Evolutionary conservation across 352 stramenopile species (phyloP), one percentile per base, ranked within the genome.

Genomic region (Globisporangium echinulatum): DNA sequence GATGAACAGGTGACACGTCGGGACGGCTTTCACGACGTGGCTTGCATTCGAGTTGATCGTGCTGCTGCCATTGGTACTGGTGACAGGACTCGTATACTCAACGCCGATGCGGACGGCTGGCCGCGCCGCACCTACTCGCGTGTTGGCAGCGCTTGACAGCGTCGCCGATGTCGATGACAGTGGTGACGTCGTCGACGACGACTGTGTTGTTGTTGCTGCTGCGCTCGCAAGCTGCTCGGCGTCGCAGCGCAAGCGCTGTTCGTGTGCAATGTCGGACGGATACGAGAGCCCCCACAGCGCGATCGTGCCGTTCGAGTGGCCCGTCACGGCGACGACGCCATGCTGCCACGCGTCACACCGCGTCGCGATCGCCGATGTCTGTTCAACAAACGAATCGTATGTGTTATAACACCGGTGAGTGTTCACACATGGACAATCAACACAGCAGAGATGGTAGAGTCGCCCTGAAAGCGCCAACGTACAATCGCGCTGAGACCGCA

Each of bases 301-400:
- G 48, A 92, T 88, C 10, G 80, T 85, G 25, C 83, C 83, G 48
- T 90, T 90, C 4, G 65, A 62, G 65, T 92, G 83, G 0, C 83
- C 83, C 7, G 80, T 92, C 11, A 85, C 72, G 0, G 72, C 74
- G 8, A 90, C 74, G 17, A 90, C 80, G 3, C 83, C 83, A 49
- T 60, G 72, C 51, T 92, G 83, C 83, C 83, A 92, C 3, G 64
- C 71, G 33, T 92, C 83, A 33, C 83, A 92, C 36, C 70, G 69
- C n/a, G 83, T 90, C 13, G 77, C 82, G 7, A 90, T 68, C 4
- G 71, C 72, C 15, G 62, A 70, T 0, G 77, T 88, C 80, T 90
- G 62, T 36, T 19, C 8, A 54, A 2, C 39, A 56, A 43, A 57
- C 46, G 40, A 44, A 13, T 44, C 7, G 40, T 13, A 44, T 13